A percentile compares a stretch with the other conserved stretches of the same genome.
Conservation (phyloP, 1,284 basidiomycete species). For the Fomes fomentarius region DNA sequence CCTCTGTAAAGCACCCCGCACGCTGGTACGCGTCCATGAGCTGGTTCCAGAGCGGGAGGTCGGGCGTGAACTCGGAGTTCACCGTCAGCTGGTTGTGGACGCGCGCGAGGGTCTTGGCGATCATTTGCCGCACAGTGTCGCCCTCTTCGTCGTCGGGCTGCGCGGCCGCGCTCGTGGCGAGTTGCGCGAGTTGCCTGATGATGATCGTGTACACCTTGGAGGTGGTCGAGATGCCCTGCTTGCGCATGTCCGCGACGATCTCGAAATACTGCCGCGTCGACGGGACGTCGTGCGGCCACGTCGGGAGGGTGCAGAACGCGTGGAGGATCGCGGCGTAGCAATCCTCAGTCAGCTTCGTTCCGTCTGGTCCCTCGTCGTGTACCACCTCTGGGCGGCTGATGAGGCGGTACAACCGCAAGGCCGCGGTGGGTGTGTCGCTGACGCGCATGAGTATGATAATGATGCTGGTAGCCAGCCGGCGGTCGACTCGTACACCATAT, state of each 20-base stretch:
- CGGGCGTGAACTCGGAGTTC: constrained; percentile 76
- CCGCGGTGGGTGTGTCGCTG: constrained; percentile 54
- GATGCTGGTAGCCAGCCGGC: constrained; percentile 50
- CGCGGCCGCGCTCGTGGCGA: constrained; percentile 39
- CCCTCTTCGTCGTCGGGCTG: constrained; percentile 22
- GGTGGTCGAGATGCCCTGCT: constrained; percentile 60
- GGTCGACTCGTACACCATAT: constrained; percentile 37
- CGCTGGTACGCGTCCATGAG: constrained; percentile 91
- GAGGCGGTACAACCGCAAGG: constrained; percentile 62
- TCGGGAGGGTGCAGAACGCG: constrained; percentile 59
- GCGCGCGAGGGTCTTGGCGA: constrained; percentile 59
- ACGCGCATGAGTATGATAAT: constrained; percentile 64
- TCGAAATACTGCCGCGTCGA: constrained; percentile 63
- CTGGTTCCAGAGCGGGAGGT: constrained; percentile 81
- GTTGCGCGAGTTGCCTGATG: constrained; percentile 56
- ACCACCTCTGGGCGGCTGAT: constrained; percentile 35
- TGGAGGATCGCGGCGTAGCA: constrained; percentile 66
- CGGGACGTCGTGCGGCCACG: constrained; percentile 30
- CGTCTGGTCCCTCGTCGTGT: constrained; percentile 28
- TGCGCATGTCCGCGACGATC: constrained; percentile 85
- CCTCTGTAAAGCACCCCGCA: constrained; percentile 69
- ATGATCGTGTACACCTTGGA: constrained; percentile 74
- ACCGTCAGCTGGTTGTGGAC: constrained; percentile 81
- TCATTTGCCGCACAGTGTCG: constrained; percentile 33
- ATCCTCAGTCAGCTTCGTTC: constrained; percentile 53